Conservation (phyloP, 2,329 filamentous ascomycete species). For the Neurospora sp. region DNA sequence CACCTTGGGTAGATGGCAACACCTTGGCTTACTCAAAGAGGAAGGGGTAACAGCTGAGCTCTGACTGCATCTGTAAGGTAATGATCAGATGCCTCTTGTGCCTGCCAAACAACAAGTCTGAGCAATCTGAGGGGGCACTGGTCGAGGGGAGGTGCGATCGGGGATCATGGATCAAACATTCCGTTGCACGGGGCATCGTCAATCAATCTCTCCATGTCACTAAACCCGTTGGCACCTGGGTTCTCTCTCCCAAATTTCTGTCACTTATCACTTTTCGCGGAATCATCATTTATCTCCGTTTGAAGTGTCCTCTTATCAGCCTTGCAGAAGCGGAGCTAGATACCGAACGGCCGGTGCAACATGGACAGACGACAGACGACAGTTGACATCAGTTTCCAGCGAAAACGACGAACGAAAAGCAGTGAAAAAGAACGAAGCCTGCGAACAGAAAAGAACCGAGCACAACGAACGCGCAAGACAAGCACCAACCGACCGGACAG, state of each 20-base stretch:
- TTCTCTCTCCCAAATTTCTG: not conserved
- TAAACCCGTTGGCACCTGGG: not conserved
- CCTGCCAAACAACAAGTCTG: not conserved
- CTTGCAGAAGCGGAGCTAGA: too few species aligned
- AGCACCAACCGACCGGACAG: not conserved
- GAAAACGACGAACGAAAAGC: too few species aligned
- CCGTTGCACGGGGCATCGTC: not conserved
- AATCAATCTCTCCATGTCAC: not conserved
- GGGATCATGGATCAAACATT: not conserved
- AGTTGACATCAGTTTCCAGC: too few species aligned
- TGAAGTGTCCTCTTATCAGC: too few species aligned
- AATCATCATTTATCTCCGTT: too few species aligned
- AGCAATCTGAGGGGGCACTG: not conserved
- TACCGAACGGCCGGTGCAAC: too few species aligned
- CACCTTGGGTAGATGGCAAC: not conserved
- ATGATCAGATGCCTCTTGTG: not conserved
- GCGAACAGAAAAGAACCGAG: too few species aligned
- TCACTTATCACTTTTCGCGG: too few species aligned
- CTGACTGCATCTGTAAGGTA: not conserved
- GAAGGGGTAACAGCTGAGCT: not conserved
- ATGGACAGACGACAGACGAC: too few species aligned
- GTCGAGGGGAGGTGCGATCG: not conserved
- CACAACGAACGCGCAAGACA: not conserved
- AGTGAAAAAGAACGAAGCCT: too few species aligned
- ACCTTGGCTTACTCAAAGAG: too few species aligned